phyloP scores from a whole-genome alignment of 2,329 filamentous ascomycete genomes.

The Ophiostoma angusticollis region DNA sequence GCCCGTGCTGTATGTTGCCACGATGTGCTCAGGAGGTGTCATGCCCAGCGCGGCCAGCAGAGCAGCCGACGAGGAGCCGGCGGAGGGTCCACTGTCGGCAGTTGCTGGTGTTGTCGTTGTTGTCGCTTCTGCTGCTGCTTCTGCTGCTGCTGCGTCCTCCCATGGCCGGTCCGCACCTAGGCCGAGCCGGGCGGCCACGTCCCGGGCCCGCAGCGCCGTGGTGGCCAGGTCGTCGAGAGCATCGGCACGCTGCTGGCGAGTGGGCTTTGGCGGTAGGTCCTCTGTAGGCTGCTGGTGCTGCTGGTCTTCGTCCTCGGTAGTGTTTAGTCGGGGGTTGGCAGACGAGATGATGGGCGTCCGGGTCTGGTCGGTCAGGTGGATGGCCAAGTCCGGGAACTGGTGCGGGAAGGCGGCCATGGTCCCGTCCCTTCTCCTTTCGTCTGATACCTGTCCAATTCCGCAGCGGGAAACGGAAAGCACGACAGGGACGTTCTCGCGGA shows the following conservation, averaged over 20 bases:
- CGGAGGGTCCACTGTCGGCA: constrained; percentile 38
- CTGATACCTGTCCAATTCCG: too few relatives aligned
- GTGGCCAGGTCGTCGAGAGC: constrained; percentile 40
- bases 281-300: not conserved
- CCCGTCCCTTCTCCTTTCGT: too few relatives aligned
- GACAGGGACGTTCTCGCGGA: too few relatives aligned
- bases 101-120: too few relatives aligned
- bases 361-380: constrained; percentile 44
- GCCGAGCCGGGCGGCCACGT: constrained; percentile 38
- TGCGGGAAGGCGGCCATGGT: constrained; percentile 31
- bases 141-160: not conserved
- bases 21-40: constrained; percentile 36
- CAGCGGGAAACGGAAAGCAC: too few relatives aligned
- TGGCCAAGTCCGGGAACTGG: constrained; percentile 37
- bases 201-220: constrained; percentile 39
- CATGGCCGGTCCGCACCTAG: constrained; percentile 22
- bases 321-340: constrained; percentile 1
- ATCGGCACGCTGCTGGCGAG: constrained; percentile 21
- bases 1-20: constrained; percentile 40
- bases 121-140: constrained; percentile 30
- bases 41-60: constrained; percentile 36
- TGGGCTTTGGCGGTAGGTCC: not conserved
- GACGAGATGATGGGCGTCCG: constrained; percentile 46
- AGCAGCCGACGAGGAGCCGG: constrained; percentile 37
- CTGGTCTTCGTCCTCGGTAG: not conserved